Conservation (phyloP, 306 rosid species). For the Prunus mume region DNA sequence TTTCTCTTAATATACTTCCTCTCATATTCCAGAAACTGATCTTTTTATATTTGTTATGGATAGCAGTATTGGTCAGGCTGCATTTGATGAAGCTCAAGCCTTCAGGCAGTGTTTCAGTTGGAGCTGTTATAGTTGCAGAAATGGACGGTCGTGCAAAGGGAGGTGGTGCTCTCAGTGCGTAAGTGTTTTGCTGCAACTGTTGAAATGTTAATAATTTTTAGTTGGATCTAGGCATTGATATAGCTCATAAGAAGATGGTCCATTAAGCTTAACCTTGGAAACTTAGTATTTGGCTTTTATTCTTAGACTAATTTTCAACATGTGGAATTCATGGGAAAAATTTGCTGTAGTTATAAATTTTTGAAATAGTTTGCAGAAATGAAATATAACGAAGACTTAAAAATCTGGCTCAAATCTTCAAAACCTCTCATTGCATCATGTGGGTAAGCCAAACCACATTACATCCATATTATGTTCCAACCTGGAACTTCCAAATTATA, state of each 20-base stretch:
- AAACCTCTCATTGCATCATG: too few relatives aligned
- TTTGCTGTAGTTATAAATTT: too few relatives aligned
- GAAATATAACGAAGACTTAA: too few relatives aligned
- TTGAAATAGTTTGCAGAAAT: too few relatives aligned
- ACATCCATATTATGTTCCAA: too few relatives aligned
- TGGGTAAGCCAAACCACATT: too few relatives aligned
- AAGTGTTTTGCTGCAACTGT: background rate
- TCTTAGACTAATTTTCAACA: too few relatives aligned
- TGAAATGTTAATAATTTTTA: background rate
- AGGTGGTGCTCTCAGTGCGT: conserved; percentile 84
- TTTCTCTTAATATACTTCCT: conserved; percentile 32
- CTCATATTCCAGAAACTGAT: conserved; percentile 65
- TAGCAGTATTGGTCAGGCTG: conserved; percentile 88
- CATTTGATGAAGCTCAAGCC: conserved; percentile 88
- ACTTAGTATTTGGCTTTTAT: too few relatives aligned
- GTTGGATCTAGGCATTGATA: background rate
- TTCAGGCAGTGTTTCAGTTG: conserved; percentile 79
- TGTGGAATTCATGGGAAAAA: too few relatives aligned
- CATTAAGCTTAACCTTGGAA: too few relatives aligned
- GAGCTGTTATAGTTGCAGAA: conserved; percentile 81
- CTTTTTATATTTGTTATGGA: conserved; percentile 91
- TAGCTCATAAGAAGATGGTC: background rate
- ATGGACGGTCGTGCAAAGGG: conserved; percentile 94
- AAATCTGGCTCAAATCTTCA: too few relatives aligned
- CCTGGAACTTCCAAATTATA: too few relatives aligned